A percentile compares a stretch with the other conserved stretches of the same genome.
phyloP scores from a whole-genome alignment of 2,329 filamentous ascomycete species.

The Aspergillus novofumigatus region DNA sequence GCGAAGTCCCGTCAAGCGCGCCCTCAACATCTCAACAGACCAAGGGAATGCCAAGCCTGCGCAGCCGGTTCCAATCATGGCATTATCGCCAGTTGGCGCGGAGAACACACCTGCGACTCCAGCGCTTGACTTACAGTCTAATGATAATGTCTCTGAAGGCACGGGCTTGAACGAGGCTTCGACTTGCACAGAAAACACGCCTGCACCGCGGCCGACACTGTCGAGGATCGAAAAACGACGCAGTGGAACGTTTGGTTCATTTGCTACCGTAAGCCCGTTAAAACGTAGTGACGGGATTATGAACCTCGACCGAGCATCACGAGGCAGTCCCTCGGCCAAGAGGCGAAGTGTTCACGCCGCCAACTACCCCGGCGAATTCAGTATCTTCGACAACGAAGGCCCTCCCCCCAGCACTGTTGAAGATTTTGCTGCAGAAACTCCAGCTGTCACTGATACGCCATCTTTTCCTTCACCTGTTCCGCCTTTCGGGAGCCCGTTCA shows the following conservation, averaged over 20 bases:
- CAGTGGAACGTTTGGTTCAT: constrained; percentile 45
- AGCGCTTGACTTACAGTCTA: constrained; percentile 21
- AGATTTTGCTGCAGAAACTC: constrained; percentile 26
- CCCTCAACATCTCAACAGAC: constrained; percentile 65
- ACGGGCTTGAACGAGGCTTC: constrained; percentile 39
- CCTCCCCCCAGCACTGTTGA: constrained; percentile 19
- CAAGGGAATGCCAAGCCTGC: constrained; percentile 63
- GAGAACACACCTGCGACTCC: constrained; percentile 41
- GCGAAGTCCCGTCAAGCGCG: constrained; percentile 76
- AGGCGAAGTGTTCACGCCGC: constrained; percentile 79
- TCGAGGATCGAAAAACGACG: constrained; percentile 49
- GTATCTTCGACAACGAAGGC: constrained; percentile 63
- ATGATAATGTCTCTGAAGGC: constrained; percentile 16
- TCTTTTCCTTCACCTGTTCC: constrained; percentile 32
- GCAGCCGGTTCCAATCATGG: constrained; percentile 42
- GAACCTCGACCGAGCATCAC: constrained; percentile 73
- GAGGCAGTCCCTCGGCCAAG: constrained; percentile 85
- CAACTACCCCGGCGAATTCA: constrained; percentile 61
- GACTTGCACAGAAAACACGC: constrained; percentile 19
- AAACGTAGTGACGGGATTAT: constrained; percentile 90
- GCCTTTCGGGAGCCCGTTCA: constrained; percentile 43
- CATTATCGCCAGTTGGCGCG: constrained; percentile 33
- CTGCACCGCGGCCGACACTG: constrained; percentile 35
- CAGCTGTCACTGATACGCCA: constrained; percentile 23
- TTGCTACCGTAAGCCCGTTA: constrained; percentile 69